These are phyloP conservation scores for Xylaria sp. DNA, from an alignment of 2,329 filamentous ascomycete genomes.

Conservation along the genomic window DNA sequence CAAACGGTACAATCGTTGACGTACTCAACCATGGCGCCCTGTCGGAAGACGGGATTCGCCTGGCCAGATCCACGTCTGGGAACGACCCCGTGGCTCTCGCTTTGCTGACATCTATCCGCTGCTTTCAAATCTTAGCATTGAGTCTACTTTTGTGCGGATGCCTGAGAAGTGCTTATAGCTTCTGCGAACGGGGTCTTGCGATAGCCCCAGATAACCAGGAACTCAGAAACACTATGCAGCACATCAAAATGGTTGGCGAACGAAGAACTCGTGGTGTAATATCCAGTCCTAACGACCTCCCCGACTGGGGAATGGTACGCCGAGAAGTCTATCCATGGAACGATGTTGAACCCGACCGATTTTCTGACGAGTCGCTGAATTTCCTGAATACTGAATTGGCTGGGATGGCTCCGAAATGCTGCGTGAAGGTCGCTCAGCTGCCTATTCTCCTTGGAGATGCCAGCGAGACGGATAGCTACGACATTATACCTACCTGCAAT, in stretches of 20 bases:
- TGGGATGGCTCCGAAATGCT: slow-evolving; percentile 81
- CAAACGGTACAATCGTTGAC: slow-evolving; percentile 53
- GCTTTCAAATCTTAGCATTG: slow-evolving; percentile 68
- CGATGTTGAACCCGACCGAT: slow-evolving; percentile 74
- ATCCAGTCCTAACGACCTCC: slow-evolving; percentile 66
- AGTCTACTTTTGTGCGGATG: slow-evolving; percentile 73
- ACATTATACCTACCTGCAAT: slow-evolving; percentile 68
- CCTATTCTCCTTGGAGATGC: slow-evolving; percentile 74
- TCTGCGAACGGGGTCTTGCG: slow-evolving; percentile 70
- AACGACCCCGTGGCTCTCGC: slow-evolving; percentile 57
- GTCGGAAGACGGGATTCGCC: slow-evolving; percentile 48
- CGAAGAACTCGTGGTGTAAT: slow-evolving; percentile 59
- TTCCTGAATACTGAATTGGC: slow-evolving; percentile 78
- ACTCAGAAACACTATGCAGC: slow-evolving; percentile 63
- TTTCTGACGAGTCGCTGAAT: slow-evolving; percentile 73
- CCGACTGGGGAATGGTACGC: slow-evolving; percentile 76
- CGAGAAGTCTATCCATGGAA: slow-evolving; percentile 79
- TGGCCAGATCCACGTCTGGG: slow-evolving; percentile 50
- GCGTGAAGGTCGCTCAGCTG: slow-evolving; percentile 79
- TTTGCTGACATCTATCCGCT: slow-evolving; percentile 63
- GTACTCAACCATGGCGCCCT: slow-evolving; percentile 61
- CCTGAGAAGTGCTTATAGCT: slow-evolving; percentile 73
- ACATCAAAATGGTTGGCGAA: slow-evolving; percentile 65
- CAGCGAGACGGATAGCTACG: slow-evolving; percentile 60
- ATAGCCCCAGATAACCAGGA: slow-evolving; percentile 66